Base-by-base conservation (phyloP, 129 eudicot species). In the Deinandra increscens region DNA sequence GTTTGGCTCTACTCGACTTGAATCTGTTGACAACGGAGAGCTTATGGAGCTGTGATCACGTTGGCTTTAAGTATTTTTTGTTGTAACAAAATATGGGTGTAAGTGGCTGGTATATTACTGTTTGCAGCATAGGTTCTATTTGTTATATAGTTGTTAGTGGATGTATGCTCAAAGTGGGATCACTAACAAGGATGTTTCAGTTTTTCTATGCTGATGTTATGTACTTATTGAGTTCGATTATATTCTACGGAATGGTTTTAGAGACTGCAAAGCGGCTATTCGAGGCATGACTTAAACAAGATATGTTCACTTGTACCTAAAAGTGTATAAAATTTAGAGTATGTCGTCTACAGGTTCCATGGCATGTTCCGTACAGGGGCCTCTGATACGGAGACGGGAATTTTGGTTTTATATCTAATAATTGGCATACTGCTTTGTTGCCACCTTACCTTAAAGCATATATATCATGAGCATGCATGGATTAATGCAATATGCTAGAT, bases 321-420 rank as follows among this genome's bases (percentile, higher is more conserved):
- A 62, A 26, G 43, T 11, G 4, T 59, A 51, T 69, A 53, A 65
- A 43, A 29, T 38, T 55, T 36, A 34, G 33, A 48, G 13, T 69
- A 42, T 60, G 38, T 58, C 29, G 63, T 44, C 41, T 83, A 9
- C 88, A 93, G 98, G 93, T 84, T 68, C 99, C 97, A 36, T 94
- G 97, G 97, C 75, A 89, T 62, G 97, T 94, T 26, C 97, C 99
- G 22, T 89, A 97, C 81, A 97, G 99, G 43, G 99, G 97, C 38
- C 56, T 69, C 68, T 87, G 99, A 83, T 94, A 89, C 64, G 97
- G 99, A 54, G 99, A 94, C 75, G 99, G 97, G 75, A 94, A 94
- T 79, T 81, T 94, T 69, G 99, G 80, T 51, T 94, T 94, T 77
- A 83, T 94, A 68, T 97, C 99, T 67, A 94, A 94, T 76, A 97